Evolutionary conservation across 2,329 filamentous ascomycete species (phyloP), one percentile per base, ranked within the genome.

Genomic region (Verticillium isaacii): DNA sequence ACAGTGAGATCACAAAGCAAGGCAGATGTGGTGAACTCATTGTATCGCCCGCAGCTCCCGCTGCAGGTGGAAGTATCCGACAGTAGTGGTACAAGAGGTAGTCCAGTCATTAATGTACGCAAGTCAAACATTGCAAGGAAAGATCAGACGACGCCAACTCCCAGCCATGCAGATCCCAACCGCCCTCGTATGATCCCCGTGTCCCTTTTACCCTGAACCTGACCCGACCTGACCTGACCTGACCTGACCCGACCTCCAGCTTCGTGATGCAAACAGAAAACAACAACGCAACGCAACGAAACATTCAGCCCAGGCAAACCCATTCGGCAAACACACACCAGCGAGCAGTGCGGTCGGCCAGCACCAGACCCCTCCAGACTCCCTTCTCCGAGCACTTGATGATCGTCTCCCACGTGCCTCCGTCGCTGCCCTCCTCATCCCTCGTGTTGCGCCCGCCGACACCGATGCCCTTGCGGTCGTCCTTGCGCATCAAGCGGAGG

Each of bases 251-350:
- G 25, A 19, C 45, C 12, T 52, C 45, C 45, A 52, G 45, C 45
- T 52, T 52, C 45, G 14, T 52, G 45, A 52, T 52, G 45, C 45
- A 52, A 19, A 52, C 29, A 29, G 29, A 19, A 52, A 52, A 12
- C n/a, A 19, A 52, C 45, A 52, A 52, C 45, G 45, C 45, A 52
- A 52, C 45, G 45, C 54, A 56, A 34, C 25, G 25, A 56, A 55
- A 56, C 17, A 37, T 19, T 64, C 62, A 66, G 17, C 65, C 62
- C 59, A 78, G 74, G 70, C 89, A 91, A 64, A 85, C 80, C 92
- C 92, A 96, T 78, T 96, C 91, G 0, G 90, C 90, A 80, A 95
- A 95, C n/a, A 96, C 92, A 71, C 92, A 95, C 92, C 92, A 96
- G 68, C 91, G 82, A 55, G 91, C 91, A 63, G 89, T 93, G 60